A percentile compares a stretch with the other conserved stretches of the same genome.
Conservation (phyloP, 192 early-diverging fungal species). For the Backusella westeae region DNA sequence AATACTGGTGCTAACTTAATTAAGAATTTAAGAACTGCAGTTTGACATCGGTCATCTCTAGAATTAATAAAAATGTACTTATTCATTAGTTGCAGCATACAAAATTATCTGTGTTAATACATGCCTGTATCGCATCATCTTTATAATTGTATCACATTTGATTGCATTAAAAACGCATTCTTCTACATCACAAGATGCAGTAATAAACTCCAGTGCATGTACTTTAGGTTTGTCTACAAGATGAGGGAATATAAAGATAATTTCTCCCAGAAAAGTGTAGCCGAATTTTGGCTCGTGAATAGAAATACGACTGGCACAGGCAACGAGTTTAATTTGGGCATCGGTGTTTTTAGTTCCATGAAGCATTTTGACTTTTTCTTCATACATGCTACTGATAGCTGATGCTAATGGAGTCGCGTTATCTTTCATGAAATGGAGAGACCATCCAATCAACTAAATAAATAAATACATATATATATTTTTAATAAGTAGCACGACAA, state of each 20-base stretch:
- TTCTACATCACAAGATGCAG: not conserved
- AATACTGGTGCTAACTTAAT: conserved; percentile 43
- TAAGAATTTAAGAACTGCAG: conserved; percentile 52
- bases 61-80: not conserved
- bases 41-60: conserved; percentile 35
- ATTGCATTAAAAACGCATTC: not conserved
- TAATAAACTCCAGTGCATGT: not conserved
- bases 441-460: conserved; percentile 25
- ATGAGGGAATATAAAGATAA: not conserved
- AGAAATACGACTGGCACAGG: not conserved
- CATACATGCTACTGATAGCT: not conserved
- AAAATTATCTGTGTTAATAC: not conserved
- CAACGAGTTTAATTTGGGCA: not conserved
- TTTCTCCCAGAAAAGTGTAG: not conserved
- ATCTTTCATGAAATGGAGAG: conserved; percentile 38
- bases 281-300: not conserved
- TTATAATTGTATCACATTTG: not conserved
- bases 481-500: not conserved
- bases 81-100: not conserved
- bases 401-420: not conserved
- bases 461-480: conserved; percentile 35
- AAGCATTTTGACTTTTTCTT: not conserved
- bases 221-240: not conserved
- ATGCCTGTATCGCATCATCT: not conserved
- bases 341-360: not conserved